These are phyloP conservation scores for Apophysomyces elegans DNA, from an alignment of 371 early-diverging fungal genomes.

Conservation along the genomic window DNA sequence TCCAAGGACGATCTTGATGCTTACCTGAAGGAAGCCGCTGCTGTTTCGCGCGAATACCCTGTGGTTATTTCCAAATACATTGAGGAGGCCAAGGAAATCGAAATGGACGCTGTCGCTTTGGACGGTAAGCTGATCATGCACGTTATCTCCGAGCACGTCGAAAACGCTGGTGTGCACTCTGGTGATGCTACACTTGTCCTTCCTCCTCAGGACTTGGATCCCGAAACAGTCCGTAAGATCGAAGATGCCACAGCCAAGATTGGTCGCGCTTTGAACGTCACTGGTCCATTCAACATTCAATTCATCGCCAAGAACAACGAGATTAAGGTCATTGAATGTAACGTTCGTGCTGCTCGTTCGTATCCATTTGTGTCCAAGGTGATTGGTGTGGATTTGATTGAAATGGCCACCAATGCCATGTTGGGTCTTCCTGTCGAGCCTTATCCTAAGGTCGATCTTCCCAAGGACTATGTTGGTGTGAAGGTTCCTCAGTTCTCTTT, in stretches of 20 bases:
- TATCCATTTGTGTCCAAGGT: conserved; percentile 97
- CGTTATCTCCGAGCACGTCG: conserved; percentile 93
- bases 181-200: conserved; percentile 95
- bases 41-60: conserved; percentile 91
- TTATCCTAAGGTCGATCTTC: conserved; percentile 67
- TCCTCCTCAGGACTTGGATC: conserved; percentile 91
- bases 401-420: conserved; percentile 93
- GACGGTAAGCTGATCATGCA: conserved; percentile 89
- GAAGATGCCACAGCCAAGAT: conserved; percentile 88
- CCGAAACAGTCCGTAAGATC: conserved; percentile 86
- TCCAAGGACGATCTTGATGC: conserved; percentile 76
- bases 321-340: conserved; percentile 97
- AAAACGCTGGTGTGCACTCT: conserved; percentile 97
- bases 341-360: conserved; percentile 93
- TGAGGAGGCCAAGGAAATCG: conserved; percentile 95
- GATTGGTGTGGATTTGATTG: conserved; percentile 87
- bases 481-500: conserved; percentile 98
- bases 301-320: conserved; percentile 95
- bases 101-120: conserved; percentile 93
- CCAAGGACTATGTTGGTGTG: conserved; percentile 80
- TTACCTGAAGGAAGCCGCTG: conserved; percentile 84
- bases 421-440: conserved; percentile 73
- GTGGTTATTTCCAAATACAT: conserved; percentile 97
- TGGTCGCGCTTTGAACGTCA: conserved; percentile 88
- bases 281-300: conserved; percentile 98